phyloP scores from a whole-genome alignment of 345 rosid genomes.

The Raphanus sativus region DNA sequence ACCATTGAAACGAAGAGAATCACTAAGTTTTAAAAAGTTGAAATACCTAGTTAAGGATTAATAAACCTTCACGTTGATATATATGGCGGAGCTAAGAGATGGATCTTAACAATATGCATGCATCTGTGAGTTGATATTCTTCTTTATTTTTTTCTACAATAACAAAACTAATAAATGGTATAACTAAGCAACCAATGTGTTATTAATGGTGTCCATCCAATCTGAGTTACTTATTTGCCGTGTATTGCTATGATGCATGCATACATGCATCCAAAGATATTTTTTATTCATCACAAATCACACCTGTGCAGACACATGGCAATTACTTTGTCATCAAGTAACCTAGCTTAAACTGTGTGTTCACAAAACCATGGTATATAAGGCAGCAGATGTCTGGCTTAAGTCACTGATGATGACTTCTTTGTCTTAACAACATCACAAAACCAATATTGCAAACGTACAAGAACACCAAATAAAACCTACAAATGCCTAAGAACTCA shows the following conservation, averaged over 20 bases:
- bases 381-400: no score
- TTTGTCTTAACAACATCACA: neutral
- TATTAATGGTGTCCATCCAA: constrained; percentile 14
- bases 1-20: constrained; percentile 7
- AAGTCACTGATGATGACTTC: no score
- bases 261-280: neutral
- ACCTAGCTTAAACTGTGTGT: neutral
- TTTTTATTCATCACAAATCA: no score
- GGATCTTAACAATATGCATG: constrained; percentile 18
- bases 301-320: neutral
- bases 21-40: neutral
- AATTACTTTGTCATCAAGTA: neutral
- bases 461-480: neutral
- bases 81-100: constrained; percentile 2
- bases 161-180: neutral
- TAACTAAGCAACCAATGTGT: neutral
- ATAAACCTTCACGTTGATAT: neutral
- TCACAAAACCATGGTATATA: no score
- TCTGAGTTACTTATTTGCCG: neutral
- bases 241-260: neutral
- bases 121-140: neutral
- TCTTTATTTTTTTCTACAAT: neutral
- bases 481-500: neutral
- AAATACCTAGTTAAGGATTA: neutral
- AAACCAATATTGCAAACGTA: neutral